Conservation (phyloP, 2,329 filamentous ascomycete genomes). For the Delphinella strobiligena region DNA sequence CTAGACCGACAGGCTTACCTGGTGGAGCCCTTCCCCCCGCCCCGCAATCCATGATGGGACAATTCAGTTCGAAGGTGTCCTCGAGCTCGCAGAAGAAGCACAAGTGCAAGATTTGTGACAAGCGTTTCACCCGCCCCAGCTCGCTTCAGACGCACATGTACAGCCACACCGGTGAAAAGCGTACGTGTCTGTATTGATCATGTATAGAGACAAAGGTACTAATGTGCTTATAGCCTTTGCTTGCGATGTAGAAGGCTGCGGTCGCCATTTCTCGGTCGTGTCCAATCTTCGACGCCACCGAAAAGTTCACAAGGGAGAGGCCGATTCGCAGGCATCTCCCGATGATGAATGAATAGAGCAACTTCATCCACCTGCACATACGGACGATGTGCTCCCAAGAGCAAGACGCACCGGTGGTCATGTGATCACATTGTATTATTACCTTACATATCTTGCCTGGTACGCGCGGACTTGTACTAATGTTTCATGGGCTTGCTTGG, state of each 20-base stretch:
- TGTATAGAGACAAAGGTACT: conserved; percentile 11
- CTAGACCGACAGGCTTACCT: conserved; percentile 58
- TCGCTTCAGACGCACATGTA: conserved; percentile 97
- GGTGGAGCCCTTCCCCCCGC: conserved; percentile 59
- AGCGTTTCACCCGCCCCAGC: conserved; percentile 88
- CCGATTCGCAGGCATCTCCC: conserved; percentile 32
- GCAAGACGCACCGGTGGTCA: no score
- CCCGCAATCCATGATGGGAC: conserved; percentile 95
- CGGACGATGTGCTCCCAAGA: no score
- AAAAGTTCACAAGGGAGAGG: conserved; percentile 83
- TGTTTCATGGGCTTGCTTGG: no score
- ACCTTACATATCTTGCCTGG: neutral
- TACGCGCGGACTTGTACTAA: neutral
- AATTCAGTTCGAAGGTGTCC: conserved; percentile 93
- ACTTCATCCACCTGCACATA: no score
- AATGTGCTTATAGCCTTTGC: conserved; percentile 57
- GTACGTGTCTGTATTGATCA: conserved; percentile 44
- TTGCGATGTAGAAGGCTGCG: conserved; percentile 89
- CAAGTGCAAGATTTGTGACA: conserved; percentile 98
- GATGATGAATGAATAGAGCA: conserved; percentile 31
- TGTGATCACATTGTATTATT: neutral
- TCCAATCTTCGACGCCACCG: conserved; percentile 89
- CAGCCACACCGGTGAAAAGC: conserved; percentile 95
- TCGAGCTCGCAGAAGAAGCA: conserved; percentile 98
- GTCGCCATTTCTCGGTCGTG: conserved; percentile 91